Evolutionary conservation across 352 stramenopile species (phyloP), one percentile per base, ranked within the genome.

Genomic region (Phytophthora tentaculata): DNA sequence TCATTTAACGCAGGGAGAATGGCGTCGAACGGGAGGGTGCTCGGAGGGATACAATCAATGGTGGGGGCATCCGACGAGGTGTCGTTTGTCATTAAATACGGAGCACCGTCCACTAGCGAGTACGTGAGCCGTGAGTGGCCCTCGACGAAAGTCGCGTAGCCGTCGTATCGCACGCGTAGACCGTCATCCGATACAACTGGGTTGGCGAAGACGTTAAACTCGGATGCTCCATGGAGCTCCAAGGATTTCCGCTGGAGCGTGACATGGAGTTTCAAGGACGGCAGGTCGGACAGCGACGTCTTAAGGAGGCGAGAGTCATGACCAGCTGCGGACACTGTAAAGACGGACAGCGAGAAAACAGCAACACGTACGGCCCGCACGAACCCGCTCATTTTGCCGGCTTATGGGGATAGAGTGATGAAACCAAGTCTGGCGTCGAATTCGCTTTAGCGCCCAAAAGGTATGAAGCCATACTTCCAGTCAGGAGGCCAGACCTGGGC

Each of bases 231-330:
- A 44, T 77, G 56, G n/a, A 75, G 19, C 43, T 67, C 28, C 48
- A 73, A 56, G 9, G 59, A 39, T 13, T 54, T 63, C 28, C 78
- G 70, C 45, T 81, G 69, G 19, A 78, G 54, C 6, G 57, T 76
- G 19, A 84, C 67, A 13, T 76, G 74, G 2, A 86, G 69, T 19
- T 70, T 71, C 10, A 84, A 19, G 4, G 67, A 71, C 17, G 67
- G 71, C n/a, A 63, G 28, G 26, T 74, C 57, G 47, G n/a, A 28
- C 7, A 74, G 43, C 13, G 60, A 61, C 1, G 32, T 57, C 23
- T 61, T 54, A 12, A 52, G 32, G 8, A 39, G 29, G 2, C 54
- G 61, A 39, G 39, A 3, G 13, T n/a, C 39, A 39, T 50, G 44
- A 28, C 23, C 39, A 41, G 8, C 37, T 26, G 53, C 17, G 23